Percentiles rank a stretch among this genome's conserved stretches.
phyloP scores from a whole-genome alignment of 2,329 filamentous ascomycete species.

The Tolypocladium nubicola region DNA sequence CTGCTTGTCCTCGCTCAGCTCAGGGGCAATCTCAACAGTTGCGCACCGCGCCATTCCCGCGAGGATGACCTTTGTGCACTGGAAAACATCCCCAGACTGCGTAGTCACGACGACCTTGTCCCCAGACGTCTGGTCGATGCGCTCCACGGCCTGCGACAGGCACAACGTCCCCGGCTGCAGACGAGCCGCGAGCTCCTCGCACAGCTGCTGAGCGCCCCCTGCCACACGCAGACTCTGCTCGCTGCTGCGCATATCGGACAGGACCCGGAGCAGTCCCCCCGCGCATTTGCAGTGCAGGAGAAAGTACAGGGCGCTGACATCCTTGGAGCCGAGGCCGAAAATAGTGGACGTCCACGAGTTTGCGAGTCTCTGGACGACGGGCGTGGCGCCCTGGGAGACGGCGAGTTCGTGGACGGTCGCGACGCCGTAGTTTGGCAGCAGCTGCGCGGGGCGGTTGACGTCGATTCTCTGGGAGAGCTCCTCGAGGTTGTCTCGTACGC shows the following conservation, averaged over 20 bases:
- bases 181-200: slow-evolving; percentile 5
- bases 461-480: slow-evolving; percentile 9
- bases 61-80: slow-evolving; percentile 8
- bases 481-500: slow-evolving; percentile 9
- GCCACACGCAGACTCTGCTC: slow-evolving; percentile 4
- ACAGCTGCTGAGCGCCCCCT: slow-evolving; percentile 1
- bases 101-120: slow-evolving; percentile 8
- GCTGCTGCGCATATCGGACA: slow-evolving; percentile 1
- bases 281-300: slow-evolving; percentile 12
- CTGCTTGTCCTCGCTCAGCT: slow-evolving; percentile 8
- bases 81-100: slow-evolving; percentile 6
- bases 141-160: slow-evolving; percentile 7
- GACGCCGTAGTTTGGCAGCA: slow-evolving; percentile 8
- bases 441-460: slow-evolving; percentile 7
- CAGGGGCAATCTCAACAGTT: slow-evolving; percentile 7
- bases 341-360: slow-evolving; percentile 13
- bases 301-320: slow-evolving; percentile 11
- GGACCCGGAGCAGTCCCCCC: slow-evolving; percentile 8
- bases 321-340: slow-evolving; percentile 10
- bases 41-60: slow-evolving; percentile 6
- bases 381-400: slow-evolving; percentile 10
- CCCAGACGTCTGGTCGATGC: slow-evolving; percentile 8
- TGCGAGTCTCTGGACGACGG: slow-evolving; percentile 5
- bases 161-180: slow-evolving; percentile 7
- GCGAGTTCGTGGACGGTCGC: slow-evolving; percentile 11